Conservation (phyloP, 2,329 filamentous ascomycete species). For the Aspergillus luchuensis region DNA sequence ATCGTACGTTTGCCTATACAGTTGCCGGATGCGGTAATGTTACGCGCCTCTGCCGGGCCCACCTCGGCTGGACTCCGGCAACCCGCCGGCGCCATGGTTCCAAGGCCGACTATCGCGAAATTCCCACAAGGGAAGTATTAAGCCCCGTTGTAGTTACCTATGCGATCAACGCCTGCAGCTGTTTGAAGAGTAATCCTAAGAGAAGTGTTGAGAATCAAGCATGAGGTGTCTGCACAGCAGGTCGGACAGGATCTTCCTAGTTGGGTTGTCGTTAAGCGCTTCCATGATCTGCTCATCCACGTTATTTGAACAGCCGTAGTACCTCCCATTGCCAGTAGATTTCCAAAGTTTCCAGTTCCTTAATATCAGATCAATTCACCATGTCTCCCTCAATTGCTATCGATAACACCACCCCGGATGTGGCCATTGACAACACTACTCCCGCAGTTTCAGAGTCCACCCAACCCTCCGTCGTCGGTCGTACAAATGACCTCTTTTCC, state of each 20-base stretch:
- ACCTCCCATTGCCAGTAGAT: neutral
- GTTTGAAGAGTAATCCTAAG: neutral
- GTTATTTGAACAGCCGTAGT: neutral
- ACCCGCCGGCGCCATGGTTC: neutral
- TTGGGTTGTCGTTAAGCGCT: slow-evolving; percentile 23
- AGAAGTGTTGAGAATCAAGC: neutral
- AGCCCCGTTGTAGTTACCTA: neutral
- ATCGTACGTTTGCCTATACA: neutral
- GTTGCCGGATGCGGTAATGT: slow-evolving; percentile 9
- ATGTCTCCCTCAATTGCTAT: slow-evolving; percentile 24
- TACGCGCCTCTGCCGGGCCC: slow-evolving; percentile 11
- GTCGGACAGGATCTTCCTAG: slow-evolving; percentile 10
- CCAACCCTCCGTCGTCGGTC: slow-evolving; percentile 32
- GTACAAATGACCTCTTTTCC: slow-evolving; percentile 45
- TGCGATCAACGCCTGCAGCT: neutral
- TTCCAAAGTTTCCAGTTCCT: neutral
- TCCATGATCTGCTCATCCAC: neutral
- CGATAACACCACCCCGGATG: slow-evolving; percentile 6
- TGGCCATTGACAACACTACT: slow-evolving; percentile 26
- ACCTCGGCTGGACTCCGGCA: slow-evolving; percentile 1
- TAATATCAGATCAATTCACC: slow-evolving; percentile 5
- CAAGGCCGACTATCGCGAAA: neutral
- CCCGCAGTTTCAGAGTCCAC: slow-evolving; percentile 33
- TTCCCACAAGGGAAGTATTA: neutral
- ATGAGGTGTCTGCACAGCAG: neutral